Percentiles rank a stretch among this genome's conserved stretches.
These are phyloP conservation scores for Naumovozyma baii DNA, from an alignment of 805 yeast genomes.

Conservation along the genomic window DNA sequence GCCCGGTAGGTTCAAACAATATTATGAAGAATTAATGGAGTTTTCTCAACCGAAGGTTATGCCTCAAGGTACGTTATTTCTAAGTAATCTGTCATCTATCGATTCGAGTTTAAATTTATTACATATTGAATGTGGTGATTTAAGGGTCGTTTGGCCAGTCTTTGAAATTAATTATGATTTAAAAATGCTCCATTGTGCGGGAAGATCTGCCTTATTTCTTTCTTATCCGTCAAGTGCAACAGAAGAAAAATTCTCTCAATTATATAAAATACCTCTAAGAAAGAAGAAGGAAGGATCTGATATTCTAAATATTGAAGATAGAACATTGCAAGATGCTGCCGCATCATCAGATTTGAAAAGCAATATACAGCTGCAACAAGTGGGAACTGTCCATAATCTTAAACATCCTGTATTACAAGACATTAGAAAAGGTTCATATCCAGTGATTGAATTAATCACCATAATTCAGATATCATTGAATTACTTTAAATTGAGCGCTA, in stretches of 20 bases:
- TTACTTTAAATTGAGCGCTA: constrained; percentile 66
- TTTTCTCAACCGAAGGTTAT: constrained; percentile 61
- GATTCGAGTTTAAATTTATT: constrained; percentile 68
- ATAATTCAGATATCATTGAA: constrained; percentile 66
- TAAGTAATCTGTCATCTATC: constrained; percentile 73
- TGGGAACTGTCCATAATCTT: neutral
- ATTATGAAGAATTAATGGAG: constrained; percentile 54
- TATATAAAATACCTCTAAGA: constrained; percentile 47
- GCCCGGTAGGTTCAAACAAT: constrained; percentile 42
- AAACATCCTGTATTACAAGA: neutral
- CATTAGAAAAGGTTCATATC: constrained; percentile 31
- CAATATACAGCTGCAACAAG: neutral
- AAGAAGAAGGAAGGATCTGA: neutral
- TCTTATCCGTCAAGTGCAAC: constrained; percentile 68
- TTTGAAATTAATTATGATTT: constrained; percentile 72
- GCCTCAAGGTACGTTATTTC: constrained; percentile 51
- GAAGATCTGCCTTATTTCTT: constrained; percentile 67
- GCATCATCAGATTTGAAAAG: neutral
- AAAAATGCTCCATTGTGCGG: constrained; percentile 71
- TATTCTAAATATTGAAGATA: neutral
- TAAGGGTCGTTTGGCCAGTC: constrained; percentile 39
- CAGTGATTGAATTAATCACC: constrained; percentile 64
- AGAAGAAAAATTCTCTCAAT: constrained; percentile 71
- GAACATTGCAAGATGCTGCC: neutral
- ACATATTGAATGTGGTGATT: constrained; percentile 56